Evolutionary conservation across 306 rosid genomes (phyloP), one percentile per base, ranked within the genome.

Genomic region (Phaseolus lunatus): DNA sequence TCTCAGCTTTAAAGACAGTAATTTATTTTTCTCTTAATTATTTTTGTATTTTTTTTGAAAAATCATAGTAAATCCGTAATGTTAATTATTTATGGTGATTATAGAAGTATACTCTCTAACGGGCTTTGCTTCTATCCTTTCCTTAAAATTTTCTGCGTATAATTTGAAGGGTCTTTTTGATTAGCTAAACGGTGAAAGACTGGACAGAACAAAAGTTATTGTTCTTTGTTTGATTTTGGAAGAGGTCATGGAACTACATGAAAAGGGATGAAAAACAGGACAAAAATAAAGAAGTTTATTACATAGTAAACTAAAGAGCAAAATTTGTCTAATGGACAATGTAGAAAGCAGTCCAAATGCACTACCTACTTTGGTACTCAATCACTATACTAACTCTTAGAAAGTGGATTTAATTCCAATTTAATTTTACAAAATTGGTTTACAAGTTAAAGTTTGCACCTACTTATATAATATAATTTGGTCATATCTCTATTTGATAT

Each of bases 1-100:
- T 69, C 54, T 73, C 67, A n/a, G 62, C 39, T 78, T 44, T 63
- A 63, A 72, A 39, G 23, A 67, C 10, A 52, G 63, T 52, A 45
- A 26, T 33, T 41, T 53, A 27, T 22, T 12, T 16, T 65, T 52
- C 48, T 23, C 57, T 23, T 31, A 54, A 53, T 49, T 0, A 16
- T n/a, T 22, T 27, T 5, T 53, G 19, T 23, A 35, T 45, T 24
- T 64, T 54, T 82, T 31, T 27, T 16, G 33, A 54, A 39, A 53
- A 82, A 35, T 24, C 47, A 29, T 54, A 24, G 20, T 65, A 5
- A 72, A 31, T 27, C 15, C 22, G 1, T 67, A 14, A 31, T 20
- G 57, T 52, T 15, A 16, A 49, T 52, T 20, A 62, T 26, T 37
- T 47, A 27, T 5, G 12, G 22, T 72, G 54, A 77, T 54, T 49